These are phyloP conservation scores for Cyclocybe cylindracea DNA, from an alignment of 768 basidiomycete genomes.

Conservation along the genomic window DNA sequence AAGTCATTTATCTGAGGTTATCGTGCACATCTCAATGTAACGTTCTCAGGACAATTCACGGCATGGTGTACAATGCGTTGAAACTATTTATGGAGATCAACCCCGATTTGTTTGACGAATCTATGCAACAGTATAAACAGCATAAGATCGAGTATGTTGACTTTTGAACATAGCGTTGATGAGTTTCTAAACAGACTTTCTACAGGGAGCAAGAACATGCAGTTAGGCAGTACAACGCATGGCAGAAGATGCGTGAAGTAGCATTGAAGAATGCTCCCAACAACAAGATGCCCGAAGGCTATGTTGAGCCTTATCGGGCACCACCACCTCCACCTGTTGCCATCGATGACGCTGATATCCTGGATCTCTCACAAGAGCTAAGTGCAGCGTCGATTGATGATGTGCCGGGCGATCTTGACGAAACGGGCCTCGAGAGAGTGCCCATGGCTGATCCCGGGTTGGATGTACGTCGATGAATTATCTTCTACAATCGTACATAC, in stretches of 20 bases:
- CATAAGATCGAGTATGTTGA: constrained; percentile 78
- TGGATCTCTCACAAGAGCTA: constrained; percentile 89
- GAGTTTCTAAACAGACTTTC: neutral
- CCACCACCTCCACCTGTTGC: constrained; percentile 79
- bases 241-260: constrained; percentile 81
- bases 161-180: neutral
- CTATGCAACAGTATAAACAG: constrained; percentile 91
- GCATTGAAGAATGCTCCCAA: constrained; percentile 71
- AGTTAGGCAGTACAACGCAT: constrained; percentile 82
- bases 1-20: constrained; percentile 28
- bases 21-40: constrained; percentile 1
- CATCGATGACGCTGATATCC: constrained; percentile 82
- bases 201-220: constrained; percentile 86
- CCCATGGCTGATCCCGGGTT: constrained; percentile 91
- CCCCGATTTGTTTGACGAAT: constrained; percentile 91
- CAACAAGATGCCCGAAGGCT: constrained; percentile 71
- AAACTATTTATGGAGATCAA: constrained; percentile 99
- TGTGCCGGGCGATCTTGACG: constrained; percentile 69
- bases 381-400: constrained; percentile 82
- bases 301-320: constrained; percentile 65
- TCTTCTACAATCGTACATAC: constrained; percentile 10
- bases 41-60: constrained; percentile 85
- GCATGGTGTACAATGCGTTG: constrained; percentile 98
- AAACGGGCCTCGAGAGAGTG: constrained; percentile 82
- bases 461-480: constrained; percentile 58